Base-by-base conservation (phyloP, 2,329 filamentous ascomycete genomes). In the Verticillium isaacii region DNA sequence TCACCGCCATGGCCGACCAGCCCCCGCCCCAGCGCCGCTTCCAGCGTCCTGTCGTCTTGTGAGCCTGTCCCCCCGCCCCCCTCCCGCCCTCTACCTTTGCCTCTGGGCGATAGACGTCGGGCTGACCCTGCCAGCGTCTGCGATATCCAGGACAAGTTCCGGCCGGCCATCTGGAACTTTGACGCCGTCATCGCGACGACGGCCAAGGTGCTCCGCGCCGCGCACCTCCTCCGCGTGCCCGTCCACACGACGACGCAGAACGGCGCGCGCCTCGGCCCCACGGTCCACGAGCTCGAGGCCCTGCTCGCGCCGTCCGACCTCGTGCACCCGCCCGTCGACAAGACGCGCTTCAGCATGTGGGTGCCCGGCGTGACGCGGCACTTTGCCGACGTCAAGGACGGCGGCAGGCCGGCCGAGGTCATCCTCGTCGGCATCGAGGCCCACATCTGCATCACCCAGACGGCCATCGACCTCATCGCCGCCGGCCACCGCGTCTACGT, bases 361-460 rank as follows among this genome's bases (percentile, higher is more conserved):
- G 86, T 90, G 2, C 89, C 92, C 0, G 81, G 88, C 45, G 79
- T 97, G 54, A 77, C 81, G 32, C 68, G 76, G 5, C 68, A 71
- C 23, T 69, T 75, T 62, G 65, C 68, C 65, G 37, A 68, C 56
- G 68, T 76, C 23, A 64, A 70, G 1, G 65, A 68, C 65, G 37
- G 68, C 56, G 68, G 76, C 23, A 64, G 70, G 1, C 69, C 75
- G 1, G 72, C 71, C 1, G 84, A 89, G 68, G 84, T 92, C 60
- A 89, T 91, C 61, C 86, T 98, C 65, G 89, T 97, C 17, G 94
- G 94, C 41, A 97, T 98, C 72, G 94, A 98, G 77, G 86, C 87
- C 50, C 94, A 98, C 77, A 95, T 98, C 73, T 98, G 94, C 80
- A 88, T 98, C 34, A 93, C 92, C 64, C 94, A 98, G 82, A 97